Base-by-base conservation (phyloP, 108 stramenopile genomes). In the Cyclotella choctawhatcheeana region DNA sequence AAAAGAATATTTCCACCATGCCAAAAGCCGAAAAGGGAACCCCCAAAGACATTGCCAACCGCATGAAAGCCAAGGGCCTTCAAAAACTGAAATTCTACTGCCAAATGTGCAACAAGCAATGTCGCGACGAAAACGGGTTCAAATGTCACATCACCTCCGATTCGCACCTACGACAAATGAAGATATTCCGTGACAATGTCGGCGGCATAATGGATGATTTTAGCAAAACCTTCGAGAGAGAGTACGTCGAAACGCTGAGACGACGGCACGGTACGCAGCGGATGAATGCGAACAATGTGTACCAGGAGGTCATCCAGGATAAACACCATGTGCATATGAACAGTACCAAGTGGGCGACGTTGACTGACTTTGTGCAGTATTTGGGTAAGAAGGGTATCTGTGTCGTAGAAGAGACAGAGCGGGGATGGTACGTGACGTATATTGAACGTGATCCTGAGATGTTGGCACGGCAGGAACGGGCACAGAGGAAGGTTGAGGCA, bases 251-350 rank as follows among this genome's bases (percentile, higher is more conserved):
- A 24, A 93, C 91, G 3, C 77, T 99, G 26, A 85, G 86, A 10
- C 86, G 94, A 56, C 73, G 95, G 12, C 97, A 98, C 53, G 92
- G 96, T 10, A 97, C 96, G 37, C 94, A 96, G 82, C 70, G 92
- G 30, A 92, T 98, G 54, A 87, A 94, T 48, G 97, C 99, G 60
- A 98, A 98, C 72, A 85, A 93, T 64, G 97, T 99, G 12, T 99
- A 99, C 79, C 97, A 99, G 79, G 97, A 99, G 84, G 84, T 97
- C 58, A 99, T 99, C 82, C 84, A 85, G 34, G 97, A 99, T 79
- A 93, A 93, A 80, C 80, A 94, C 63, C 99, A 99, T 79, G 85
- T 98, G 35, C 99, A 99, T 84, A 99, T 99, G 99, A 99, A 99
- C 77, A 84, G 97, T 0, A 99, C 99, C 6, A 83, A 90, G 51